Conservation (phyloP, 805 yeast genomes). For the Metschnikowia cubensis region DNA sequence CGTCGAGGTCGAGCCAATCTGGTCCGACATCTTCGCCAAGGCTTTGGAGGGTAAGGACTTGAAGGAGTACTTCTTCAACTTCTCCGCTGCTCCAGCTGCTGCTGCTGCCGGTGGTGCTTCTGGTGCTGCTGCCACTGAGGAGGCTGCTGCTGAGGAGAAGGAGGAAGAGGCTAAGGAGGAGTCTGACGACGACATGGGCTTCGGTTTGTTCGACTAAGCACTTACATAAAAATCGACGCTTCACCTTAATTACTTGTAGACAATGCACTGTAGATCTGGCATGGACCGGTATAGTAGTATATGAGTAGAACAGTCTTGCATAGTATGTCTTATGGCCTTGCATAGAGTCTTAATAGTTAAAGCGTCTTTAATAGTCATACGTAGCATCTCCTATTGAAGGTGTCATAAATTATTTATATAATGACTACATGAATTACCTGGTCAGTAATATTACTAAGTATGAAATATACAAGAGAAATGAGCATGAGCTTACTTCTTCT, state of each 20-base stretch:
- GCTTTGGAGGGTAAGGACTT: slow-evolving; percentile 46
- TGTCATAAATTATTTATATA: background rate
- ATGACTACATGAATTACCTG: slow-evolving; percentile 2
- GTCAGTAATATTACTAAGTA: slow-evolving; percentile 18
- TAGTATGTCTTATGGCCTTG: too few relatives aligned
- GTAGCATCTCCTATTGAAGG: background rate
- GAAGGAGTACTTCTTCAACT: slow-evolving; percentile 48
- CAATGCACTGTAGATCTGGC: background rate
- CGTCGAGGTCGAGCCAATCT: slow-evolving; percentile 43
- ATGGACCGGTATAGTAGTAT: background rate
- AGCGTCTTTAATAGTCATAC: too few relatives aligned
- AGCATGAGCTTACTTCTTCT: slow-evolving; percentile 60
- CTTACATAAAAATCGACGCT: slow-evolving; percentile 5
- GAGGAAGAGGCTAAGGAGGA: slow-evolving; percentile 35
- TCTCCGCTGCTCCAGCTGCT: slow-evolving; percentile 44
- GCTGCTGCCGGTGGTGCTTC: slow-evolving; percentile 36
- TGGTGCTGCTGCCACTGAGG: slow-evolving; percentile 33
- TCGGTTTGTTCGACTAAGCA: slow-evolving; percentile 95
- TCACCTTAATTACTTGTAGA: background rate
- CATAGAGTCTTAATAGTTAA: too few relatives aligned
- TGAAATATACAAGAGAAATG: slow-evolving; percentile 14
- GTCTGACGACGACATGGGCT: slow-evolving; percentile 77
- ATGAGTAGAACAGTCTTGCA: background rate
- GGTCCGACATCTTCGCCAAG: slow-evolving; percentile 47
- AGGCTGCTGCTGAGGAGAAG: slow-evolving; percentile 30